Evolutionary conservation across 1,284 basidiomycete species (phyloP).

Genomic region (Neonothopanus nambi): DNA sequence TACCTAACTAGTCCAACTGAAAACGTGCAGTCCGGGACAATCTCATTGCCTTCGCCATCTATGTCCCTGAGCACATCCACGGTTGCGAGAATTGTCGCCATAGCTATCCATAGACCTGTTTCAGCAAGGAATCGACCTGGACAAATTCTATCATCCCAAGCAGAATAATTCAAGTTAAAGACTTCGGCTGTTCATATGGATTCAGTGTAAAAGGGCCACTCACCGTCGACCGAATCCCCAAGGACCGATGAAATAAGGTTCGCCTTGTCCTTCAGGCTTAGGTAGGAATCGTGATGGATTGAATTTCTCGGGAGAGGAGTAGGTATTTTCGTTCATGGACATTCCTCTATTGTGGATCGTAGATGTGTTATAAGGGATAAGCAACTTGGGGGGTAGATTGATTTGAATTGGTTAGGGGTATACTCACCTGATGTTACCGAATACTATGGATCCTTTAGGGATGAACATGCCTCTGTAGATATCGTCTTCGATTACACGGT

Average conservation of each 20-base stretch:
- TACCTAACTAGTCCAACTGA: neutral
- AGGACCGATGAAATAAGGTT: neutral
- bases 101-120: constrained; percentile 1
- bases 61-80: neutral
- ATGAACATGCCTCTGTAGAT: constrained; percentile 5
- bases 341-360: constrained; percentile 20
- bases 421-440: constrained; percentile 16
- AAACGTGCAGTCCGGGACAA: neutral
- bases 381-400: no score
- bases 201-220: neutral
- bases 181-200: no score
- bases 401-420: no score
- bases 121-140: neutral
- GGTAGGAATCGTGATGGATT: constrained; percentile 20
- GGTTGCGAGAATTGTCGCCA: constrained; percentile 2
- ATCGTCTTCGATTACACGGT: constrained; percentile 5
- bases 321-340: constrained; percentile 18
- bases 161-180: no score
- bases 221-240: constrained; percentile 13
- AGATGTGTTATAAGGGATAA: no score
- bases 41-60: neutral
- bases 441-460: constrained; percentile 5
- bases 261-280: neutral
- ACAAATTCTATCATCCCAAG: neutral
- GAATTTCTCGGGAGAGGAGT: constrained; percentile 17